phyloP scores from a whole-genome alignment of 306 rosid species.

The Cicer arietinum region DNA sequence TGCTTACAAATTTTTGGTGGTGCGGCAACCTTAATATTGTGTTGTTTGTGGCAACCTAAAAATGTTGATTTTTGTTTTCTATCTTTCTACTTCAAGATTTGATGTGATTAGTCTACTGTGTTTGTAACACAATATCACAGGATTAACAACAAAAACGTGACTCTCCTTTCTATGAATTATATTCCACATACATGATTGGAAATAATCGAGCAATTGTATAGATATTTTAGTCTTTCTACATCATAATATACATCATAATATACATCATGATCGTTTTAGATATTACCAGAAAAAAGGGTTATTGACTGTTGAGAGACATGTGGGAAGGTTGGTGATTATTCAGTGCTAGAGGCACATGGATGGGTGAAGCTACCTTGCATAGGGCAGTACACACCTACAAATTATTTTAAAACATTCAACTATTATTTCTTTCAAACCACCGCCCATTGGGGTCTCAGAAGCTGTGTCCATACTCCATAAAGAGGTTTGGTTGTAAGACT shows the following conservation, averaged over 20 bases:
- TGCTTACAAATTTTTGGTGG: not conserved
- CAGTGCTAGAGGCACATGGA: not conserved
- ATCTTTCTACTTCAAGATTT: not conserved
- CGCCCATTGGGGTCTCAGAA: not conserved
- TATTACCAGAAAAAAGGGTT: not conserved
- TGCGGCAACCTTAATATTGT: no score
- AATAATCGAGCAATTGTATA: not conserved
- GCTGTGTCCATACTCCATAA: not conserved
- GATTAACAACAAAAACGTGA: not conserved
- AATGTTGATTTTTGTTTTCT: no score
- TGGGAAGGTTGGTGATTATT: not conserved
- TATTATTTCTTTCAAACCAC: not conserved
- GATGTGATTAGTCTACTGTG: not conserved
- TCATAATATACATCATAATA: no score
- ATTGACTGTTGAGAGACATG: not conserved
- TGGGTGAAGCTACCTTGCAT: not conserved
- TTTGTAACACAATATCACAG: not conserved
- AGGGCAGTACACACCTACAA: not conserved
- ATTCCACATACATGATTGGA: not conserved
- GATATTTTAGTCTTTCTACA: not conserved
- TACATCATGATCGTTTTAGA: not conserved
- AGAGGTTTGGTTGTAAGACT: conserved; percentile 1
- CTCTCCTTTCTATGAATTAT: not conserved
- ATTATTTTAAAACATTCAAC: not conserved
- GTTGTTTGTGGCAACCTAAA: no score